phyloP scores from a whole-genome alignment of 2,329 filamentous ascomycete genomes.

The Thermothelomyces thermophilus region DNA sequence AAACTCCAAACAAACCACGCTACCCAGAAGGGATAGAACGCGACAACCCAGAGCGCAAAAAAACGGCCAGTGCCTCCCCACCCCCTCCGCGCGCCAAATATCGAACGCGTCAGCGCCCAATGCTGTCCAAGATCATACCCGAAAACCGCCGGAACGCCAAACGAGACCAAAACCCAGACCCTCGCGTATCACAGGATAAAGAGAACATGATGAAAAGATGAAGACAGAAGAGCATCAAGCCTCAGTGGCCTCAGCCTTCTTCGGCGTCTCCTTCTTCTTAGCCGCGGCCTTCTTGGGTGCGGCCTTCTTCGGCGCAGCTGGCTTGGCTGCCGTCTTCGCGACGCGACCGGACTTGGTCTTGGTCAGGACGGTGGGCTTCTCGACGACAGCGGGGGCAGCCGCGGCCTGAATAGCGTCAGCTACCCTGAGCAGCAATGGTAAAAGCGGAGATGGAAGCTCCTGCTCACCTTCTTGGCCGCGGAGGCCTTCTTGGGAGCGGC shows the following conservation, averaged over 20 bases:
- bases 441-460: neutral
- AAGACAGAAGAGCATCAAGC: constrained; percentile 22
- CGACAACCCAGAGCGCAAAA: constrained; percentile 6
- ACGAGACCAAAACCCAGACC: constrained; percentile 17
- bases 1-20: neutral
- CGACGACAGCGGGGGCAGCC: constrained; percentile 59
- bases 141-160: constrained; percentile 21
- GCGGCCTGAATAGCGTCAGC: constrained; percentile 43
- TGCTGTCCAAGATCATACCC: constrained; percentile 17
- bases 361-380: constrained; percentile 62
- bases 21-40: neutral
- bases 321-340: constrained; percentile 57
- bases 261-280: constrained; percentile 40
- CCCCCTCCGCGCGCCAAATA: neutral
- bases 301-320: constrained; percentile 41
- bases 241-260: constrained; percentile 33
- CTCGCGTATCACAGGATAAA: constrained; percentile 24
- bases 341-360: constrained; percentile 87
- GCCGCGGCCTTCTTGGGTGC: constrained; percentile 43
- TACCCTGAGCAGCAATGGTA: neutral
- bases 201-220: constrained; percentile 34
- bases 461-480: constrained; percentile 32
- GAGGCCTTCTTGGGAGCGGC: constrained; percentile 34
- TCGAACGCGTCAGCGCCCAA: constrained; percentile 16
- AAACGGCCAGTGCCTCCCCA: neutral